Evolutionary conservation across 805 yeast species (phyloP), one percentile per base, ranked within the genome.

Genomic region (Candida lessepsii): DNA sequence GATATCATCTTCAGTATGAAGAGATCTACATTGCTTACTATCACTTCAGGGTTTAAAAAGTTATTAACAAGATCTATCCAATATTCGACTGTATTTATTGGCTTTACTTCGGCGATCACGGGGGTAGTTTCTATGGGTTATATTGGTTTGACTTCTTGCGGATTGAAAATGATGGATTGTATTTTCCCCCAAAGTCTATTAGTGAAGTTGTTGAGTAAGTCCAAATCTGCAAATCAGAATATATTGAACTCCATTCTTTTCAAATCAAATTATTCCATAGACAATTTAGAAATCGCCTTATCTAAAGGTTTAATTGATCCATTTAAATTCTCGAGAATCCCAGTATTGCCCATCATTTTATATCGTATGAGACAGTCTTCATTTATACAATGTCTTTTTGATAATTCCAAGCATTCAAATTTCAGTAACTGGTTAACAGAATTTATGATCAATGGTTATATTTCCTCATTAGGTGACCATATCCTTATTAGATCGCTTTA

Each of bases 81-180:
- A 42, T 60, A 56, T 45, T 56, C 67, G 7, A 59, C 60, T 7
- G 34, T 67, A 4, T 52, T 61, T 37, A 35, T 66, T n/a, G 69
- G 64, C 2, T 14, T 67, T n/a, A 51, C 70, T 2, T 63, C 71
- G 3, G 71, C 72, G 2, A 54, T 60, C 7, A 61, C 73, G 2
- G 74, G 74, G 2, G 49, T 67, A 1, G 49, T 65, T 5, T 60
- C 70, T 8, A 56, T 65, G 61, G 68, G 70, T 0, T 64, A 64
- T 42, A 56, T 67, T 21, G 70, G 66, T 2, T 47, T 69, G 9
- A 61, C 71, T 1, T 51, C 67, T 1, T 56, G 63, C 39, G 73
- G 73, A 2, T 45, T 65, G 18, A 60, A 58, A 29, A 63, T 66
- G 43, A 52, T 67, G 56, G 69, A 65, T 39, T 54, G 59, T 29